Conservation (phyloP, 176 grass and related monocot genomes). For the Carex myosuroides region DNA sequence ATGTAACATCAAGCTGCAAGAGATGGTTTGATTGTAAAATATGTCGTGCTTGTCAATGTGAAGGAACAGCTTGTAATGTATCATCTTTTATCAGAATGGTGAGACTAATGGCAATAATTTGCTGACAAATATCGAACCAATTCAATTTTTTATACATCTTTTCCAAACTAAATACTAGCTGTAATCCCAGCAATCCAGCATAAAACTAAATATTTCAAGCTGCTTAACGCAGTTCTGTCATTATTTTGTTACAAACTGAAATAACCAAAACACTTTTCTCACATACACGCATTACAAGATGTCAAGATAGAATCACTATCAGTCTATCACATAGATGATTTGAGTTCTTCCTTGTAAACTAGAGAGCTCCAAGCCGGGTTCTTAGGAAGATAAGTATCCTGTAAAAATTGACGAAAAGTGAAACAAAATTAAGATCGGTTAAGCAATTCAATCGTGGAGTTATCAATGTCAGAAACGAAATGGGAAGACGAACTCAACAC, state of each 20-base stretch:
- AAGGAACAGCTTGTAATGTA: neutral
- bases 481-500: neutral
- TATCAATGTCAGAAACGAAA: neutral
- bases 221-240: neutral
- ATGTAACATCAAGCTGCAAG: neutral
- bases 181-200: neutral
- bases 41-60: neutral
- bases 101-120: neutral
- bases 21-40: neutral
- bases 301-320: neutral
- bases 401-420: neutral
- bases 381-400: slow-evolving; percentile 74
- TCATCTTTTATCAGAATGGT: neutral
- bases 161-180: neutral
- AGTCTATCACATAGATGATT: slow-evolving; percentile 14
- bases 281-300: neutral
- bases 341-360: slow-evolving; percentile 27
- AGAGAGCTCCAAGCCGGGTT: slow-evolving; percentile 50
- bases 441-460: neutral
- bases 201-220: neutral
- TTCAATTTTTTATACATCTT: neutral
- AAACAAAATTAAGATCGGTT: neutral
- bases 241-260: neutral
- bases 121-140: neutral
- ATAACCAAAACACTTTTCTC: neutral